phyloP scores from a whole-genome alignment of 1,284 basidiomycete species.

The Cryptococcus neoformans region DNA sequence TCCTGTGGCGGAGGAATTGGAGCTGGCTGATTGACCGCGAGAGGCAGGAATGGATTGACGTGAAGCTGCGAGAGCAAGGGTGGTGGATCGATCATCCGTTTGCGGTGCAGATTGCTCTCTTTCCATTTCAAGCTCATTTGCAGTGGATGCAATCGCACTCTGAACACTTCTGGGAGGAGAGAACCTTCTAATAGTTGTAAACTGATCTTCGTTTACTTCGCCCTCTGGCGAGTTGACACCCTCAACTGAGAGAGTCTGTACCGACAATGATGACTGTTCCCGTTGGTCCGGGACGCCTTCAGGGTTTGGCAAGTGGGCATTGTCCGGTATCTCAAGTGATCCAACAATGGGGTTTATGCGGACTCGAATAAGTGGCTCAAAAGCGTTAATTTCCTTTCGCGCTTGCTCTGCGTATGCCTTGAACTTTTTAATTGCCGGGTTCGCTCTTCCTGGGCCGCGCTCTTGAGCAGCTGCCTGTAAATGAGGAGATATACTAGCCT shows the following conservation, averaged over 20 bases:
- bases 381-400: background rate
- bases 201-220: no score
- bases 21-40: background rate
- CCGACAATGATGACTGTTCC: no score
- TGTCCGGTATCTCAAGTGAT: no score
- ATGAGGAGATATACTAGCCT: background rate
- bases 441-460: background rate
- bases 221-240: no score
- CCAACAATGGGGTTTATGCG: no score
- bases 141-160: background rate
- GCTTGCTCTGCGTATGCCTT: slow-evolving; percentile 3
- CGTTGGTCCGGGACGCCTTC: no score
- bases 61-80: background rate
- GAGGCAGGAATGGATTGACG: background rate
- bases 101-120: background rate
- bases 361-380: slow-evolving; percentile 1
- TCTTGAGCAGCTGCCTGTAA: background rate
- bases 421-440: slow-evolving; percentile 1
- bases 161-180: background rate
- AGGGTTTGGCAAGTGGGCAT: no score
- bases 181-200: background rate
- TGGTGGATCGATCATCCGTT: background rate
- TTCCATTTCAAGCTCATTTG: background rate
- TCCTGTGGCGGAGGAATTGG: background rate
- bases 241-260: no score